A percentile compares a stretch with the other conserved stretches of the same genome.
Evolutionary conservation across 371 early-diverging fungal genomes (phyloP).

Genomic region (Mortierella sp.): DNA sequence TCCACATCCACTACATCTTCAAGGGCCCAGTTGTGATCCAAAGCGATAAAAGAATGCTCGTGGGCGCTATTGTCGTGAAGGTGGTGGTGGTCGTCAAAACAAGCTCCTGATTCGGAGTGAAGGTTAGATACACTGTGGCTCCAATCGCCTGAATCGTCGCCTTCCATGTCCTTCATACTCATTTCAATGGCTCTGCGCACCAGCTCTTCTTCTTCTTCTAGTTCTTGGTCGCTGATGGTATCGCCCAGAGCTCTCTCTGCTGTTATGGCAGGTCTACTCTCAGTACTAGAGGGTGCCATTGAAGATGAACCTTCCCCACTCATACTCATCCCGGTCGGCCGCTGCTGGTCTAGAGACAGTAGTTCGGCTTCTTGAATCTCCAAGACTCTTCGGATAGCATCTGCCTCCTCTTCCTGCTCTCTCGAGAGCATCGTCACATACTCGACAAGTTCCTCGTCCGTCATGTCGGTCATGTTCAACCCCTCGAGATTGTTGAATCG

Average conservation of each 20-base stretch:
- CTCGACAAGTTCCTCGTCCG: conserved; percentile 48
- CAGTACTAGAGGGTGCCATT: not conserved
- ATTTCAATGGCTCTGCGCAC: conserved; percentile 42
- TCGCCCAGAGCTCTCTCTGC: not conserved
- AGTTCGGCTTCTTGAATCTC: conserved; percentile 33
- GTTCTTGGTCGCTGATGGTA: conserved; percentile 23
- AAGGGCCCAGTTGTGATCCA: not conserved
- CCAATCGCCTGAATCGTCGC: not conserved
- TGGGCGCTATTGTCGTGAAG: not conserved
- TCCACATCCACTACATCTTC: not conserved
- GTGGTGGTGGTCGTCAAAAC: not conserved
- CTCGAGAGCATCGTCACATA: conserved; percentile 53
- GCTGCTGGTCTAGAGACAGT: conserved; percentile 8
- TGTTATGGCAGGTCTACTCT: not conserved
- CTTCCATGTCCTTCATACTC: conserved; percentile 36
- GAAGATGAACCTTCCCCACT: conserved; percentile 22
- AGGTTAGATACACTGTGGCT: not conserved
- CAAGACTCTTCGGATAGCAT: conserved; percentile 10
- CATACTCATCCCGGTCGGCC: not conserved
- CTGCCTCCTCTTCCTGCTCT: conserved; percentile 25
- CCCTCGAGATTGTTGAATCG: conserved; percentile 45
- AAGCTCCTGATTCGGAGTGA: not conserved
- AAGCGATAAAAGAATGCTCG: conserved; percentile 4
- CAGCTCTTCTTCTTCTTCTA: conserved; percentile 45
- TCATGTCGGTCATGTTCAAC: conserved; percentile 50